Evolutionary conservation across 2,329 filamentous ascomycete species (phyloP), one percentile per base, ranked within the genome.

Genomic region (Penicillium olsonii): DNA sequence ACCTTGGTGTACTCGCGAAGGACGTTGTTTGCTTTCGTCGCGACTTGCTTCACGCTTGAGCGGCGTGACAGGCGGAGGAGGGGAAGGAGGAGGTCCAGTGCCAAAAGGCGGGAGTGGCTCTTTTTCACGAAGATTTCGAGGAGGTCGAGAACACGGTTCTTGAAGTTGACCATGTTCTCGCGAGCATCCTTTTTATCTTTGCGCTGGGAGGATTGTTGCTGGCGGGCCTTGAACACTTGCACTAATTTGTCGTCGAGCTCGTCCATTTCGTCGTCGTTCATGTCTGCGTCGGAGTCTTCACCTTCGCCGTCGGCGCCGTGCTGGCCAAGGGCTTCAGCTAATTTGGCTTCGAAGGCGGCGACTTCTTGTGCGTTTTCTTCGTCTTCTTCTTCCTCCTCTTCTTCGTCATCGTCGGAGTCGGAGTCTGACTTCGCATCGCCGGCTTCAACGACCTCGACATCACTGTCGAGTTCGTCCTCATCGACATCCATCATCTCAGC

Each of bases 221-320:
- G 83, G 41, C 86, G 84, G 57, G 92, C 85, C 57, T 85, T 84
- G 78, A 97, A 95, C 54, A 96, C 90, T 55, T 89, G 88, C 42
- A 85, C 84, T 4, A 99, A 83, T 65, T 92, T 87, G 10, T 82
- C 82, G 63, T 97, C 92, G 14, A 97, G 77, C 3, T 85, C 85
- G 73, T 96, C 85, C 94, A 97, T 97, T 67, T 96, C 87, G 15
- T 92, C 91, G 72, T 97, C 92, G 53, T 90, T 87, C 91, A 99
- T 96, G 70, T 96, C 90, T 2, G 82, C 95, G 69, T 95, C 89
- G 2, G 82, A 85, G 52, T 82, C 82, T 9, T 81, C 81, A 24
- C 84, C 81, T 65, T 87, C 82, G 18, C 33, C 33, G 6, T 78
- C 74, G 18, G 74, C 71, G 17, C 72, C 72, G 40, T 87, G 86